Base-by-base conservation (phyloP, 495 filamentous ascomycete species). In the Cudoniella acicularis region DNA sequence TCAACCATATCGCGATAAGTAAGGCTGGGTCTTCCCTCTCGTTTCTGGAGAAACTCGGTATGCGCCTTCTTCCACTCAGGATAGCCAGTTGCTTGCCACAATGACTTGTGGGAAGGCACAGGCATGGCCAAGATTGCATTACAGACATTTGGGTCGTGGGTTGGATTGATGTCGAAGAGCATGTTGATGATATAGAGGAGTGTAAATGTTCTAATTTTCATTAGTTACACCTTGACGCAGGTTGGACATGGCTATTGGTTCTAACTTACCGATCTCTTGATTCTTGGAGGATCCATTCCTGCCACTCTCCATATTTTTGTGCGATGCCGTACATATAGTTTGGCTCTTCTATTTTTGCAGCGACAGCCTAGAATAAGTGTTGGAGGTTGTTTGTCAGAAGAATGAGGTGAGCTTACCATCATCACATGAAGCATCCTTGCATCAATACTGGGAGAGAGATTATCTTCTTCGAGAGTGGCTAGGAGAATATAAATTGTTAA, bases 141-240 rank as follows among this genome's bases (percentile, higher is more conserved):
- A 24, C 49, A 52, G 17, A 20, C 17, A n/a, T 52, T 30, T n/a
- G 21, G 49, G n/a, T 52, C 49, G 17, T 25, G 22, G 9, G 21
- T 25, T 25, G 49, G 49, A 25, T 52, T 30, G 22, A 52, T 30
- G 17, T 52, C 24, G 16, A 52, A 52, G 4, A 52, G 49, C 23
- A 27, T 52, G 49, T 52, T 52, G 49, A 52, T 52, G 49, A 52
- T 52, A 13, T 2, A 52, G 22, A 52, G 49, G 18, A 52, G 49
- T 6, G 22, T 52, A 36, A 52, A 52, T 27, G 49, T 30, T 52
- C 49, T 52, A 30, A n/a, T 2, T 2, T 27, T n/a, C 13, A 3
- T 23, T 16, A 52, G 22, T 52, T 49, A 49, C 13, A 49, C 18
- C n/a, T 49, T 49, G 3, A 52, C 2, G 3, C 3, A 36, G 1